Base-by-base conservation (phyloP, 1,284 basidiomycete species). In the Pseudozyma thailandica region DNA sequence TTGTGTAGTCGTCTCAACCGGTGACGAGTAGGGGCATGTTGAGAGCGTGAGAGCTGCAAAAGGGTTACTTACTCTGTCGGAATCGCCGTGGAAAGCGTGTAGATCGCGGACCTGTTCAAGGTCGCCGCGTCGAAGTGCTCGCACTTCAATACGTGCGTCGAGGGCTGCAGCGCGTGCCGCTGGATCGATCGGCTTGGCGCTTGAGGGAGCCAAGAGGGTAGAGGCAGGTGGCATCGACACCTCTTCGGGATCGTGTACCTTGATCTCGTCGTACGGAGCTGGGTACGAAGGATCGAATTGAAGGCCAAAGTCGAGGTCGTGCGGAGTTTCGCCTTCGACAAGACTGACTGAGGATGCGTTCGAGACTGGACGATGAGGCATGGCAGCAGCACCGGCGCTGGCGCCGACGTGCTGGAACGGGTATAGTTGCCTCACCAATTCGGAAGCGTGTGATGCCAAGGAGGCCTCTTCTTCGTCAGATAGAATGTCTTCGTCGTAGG, bases 101-200 rank as follows among this genome's bases (percentile, higher is more conserved):
- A 80, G 52, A 16, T 80, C 77, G 41, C 77, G 63, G n/a, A 80
- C 75, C 48, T 80, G 78, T 50, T 79, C 78, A 37, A 80, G 52
- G 28, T 80, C 78, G 52, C 70, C 55, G 18, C 78, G 51, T 25
- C 72, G 60, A 18, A 79, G 56, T 23, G 57, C 28, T 2, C 78
- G 72, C 13, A 79, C 65, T 43, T 78, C 75, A 42, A 80, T 50
- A 18, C 78, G 66, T n/a, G 69, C 60, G 45, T 80, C 72, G 3
- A 80, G 61, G 6, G 77, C 78, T 16, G 74, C 75, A 30, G 68
- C 72, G 45, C 71, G 50, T n/a, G 69, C 76, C 25, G 65, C 65
- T 44, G 64, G 56, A 28, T 60, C 56, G 57, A 73, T 70, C 10
- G 37, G 26, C 37, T 58, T 62, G 41, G 63, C 52, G 56, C 49